These are phyloP conservation scores for Cryptococcus jaspeensis DNA, from an alignment of 1,284 basidiomycete genomes.

Conservation along the genomic window DNA sequence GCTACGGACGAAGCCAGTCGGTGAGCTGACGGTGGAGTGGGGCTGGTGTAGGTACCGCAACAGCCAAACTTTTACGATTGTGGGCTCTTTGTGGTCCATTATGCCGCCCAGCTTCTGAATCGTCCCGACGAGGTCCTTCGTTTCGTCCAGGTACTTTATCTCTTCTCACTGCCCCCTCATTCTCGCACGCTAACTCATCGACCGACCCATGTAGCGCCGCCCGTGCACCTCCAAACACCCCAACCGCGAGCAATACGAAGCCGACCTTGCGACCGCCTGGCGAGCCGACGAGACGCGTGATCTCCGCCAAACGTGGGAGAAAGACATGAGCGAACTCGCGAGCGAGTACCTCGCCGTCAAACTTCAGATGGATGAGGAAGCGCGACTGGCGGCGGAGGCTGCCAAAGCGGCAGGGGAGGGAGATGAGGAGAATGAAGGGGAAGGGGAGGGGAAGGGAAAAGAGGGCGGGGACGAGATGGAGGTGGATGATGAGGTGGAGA, in stretches of 20 bases:
- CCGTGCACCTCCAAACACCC: conserved; percentile 14
- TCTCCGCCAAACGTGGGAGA: conserved; percentile 10
- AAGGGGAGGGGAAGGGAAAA: background rate
- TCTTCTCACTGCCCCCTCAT: too few species aligned
- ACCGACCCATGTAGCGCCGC: conserved; percentile 11
- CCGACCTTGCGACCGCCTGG: conserved; percentile 16
- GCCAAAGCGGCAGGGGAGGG: background rate
- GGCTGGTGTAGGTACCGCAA: conserved; percentile 44
- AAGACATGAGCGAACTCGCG: conserved; percentile 2
- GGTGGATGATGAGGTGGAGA: background rate
- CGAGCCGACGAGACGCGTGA: conserved; percentile 7
- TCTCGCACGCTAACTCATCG: background rate
- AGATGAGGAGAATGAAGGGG: background rate
- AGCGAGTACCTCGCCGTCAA: background rate
- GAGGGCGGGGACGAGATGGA: background rate
- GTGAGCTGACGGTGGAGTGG: conserved; percentile 44
- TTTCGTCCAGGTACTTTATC: conserved; percentile 40
- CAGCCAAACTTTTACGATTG: conserved; percentile 58
- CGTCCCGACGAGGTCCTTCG: conserved; percentile 32
- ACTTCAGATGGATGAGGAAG: too few species aligned
- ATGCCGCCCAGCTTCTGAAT: conserved; percentile 42
- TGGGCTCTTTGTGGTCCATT: conserved; percentile 54
- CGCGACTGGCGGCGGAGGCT: background rate
- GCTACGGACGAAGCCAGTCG: conserved; percentile 26
- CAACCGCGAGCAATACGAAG: conserved; percentile 11